Evolutionary conservation across 2,329 filamentous ascomycete genomes (phyloP), one percentile per base, ranked within the genome.

Genomic region (Elsinoe perseae): DNA sequence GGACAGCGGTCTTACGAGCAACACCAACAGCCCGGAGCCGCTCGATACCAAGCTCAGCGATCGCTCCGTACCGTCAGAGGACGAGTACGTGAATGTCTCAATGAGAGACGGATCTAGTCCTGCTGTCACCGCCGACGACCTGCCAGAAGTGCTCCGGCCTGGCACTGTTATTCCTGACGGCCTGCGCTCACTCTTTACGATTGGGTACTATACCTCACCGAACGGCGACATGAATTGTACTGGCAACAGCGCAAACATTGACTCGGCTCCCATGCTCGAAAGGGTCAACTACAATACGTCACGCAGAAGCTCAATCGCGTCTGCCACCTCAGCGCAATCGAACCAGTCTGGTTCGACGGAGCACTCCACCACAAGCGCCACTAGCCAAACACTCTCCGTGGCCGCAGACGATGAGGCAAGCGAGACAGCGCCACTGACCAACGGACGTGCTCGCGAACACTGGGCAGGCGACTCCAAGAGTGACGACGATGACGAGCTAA

Each of bases 21-120:
- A 38, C 12, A 56, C 25, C 12, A 42, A 56, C 14, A 48, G 42
- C 20, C 25, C 54, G 3, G 50, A 55, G 7, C 65, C 68, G 16
- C 65, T 64, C 38, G 60, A 61, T 30, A 64, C 63, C n/a, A 86
- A 86, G 65, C 78, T 95, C 46, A 81, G 85, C 57, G 85, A 89
- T 43, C 80, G 82, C 25, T 95, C 91, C 2, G 80, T 95, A 1
- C 85, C 91, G 67, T 87, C 89, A 8, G 92, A 96, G 68, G 91
- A 96, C 59, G 89, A 89, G 59, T 82, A 96, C 65, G 87, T 97
- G 4, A 88, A 96, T 66, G 84, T 98, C 14, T 87, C 87, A 0
- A 91, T 96, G 85, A 84, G 83, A 54, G 85, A 89, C 63, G 36
- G 32, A 12, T 40, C 27, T 36, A 56, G 53, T 20, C 20, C 57